Percentiles rank a stretch among this genome's conserved stretches.
phyloP scores from a whole-genome alignment of 1,139 yeast genomes.

The Yamadazyma diddensiae region DNA sequence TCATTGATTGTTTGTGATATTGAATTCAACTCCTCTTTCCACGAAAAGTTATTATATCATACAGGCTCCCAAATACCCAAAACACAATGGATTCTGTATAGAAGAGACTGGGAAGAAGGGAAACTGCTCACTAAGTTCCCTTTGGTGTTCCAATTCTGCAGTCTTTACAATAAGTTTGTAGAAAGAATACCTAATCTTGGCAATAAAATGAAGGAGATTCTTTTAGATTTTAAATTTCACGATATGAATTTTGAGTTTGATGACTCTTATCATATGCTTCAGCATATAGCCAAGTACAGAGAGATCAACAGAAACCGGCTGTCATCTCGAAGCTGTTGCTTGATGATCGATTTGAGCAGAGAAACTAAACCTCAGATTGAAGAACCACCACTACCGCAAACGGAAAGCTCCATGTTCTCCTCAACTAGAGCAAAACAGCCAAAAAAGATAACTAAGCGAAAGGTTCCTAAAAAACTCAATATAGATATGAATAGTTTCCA shows the following conservation, averaged over 20 bases:
- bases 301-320: conserved; percentile 4
- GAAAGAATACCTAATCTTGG: conserved; percentile 3
- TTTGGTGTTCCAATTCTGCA: conserved; percentile 24
- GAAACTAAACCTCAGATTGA: conserved; percentile 6
- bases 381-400: not conserved
- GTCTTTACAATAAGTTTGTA: conserved; percentile 13
- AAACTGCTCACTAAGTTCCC: conserved; percentile 21
- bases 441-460: conserved; percentile 3
- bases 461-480: conserved; percentile 1
- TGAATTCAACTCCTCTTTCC: conserved; percentile 7
- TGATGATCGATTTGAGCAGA: conserved; percentile 8
- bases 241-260: conserved; percentile 7
- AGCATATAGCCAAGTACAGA: conserved; percentile 8
- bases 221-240: conserved; percentile 23
- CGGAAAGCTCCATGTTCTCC: conserved; percentile 1
- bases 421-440: not conserved
- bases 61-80: conserved; percentile 7
- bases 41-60: conserved; percentile 1
- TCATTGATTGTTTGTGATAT: conserved; percentile 20
- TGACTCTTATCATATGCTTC: conserved; percentile 6
- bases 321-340: conserved; percentile 4
- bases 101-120: conserved; percentile 11
- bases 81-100: conserved; percentile 23
- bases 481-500: not conserved
- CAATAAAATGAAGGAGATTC: conserved; percentile 4